Conservation (phyloP, 768 basidiomycete genomes). For the Macrocybe gigantea region DNA sequence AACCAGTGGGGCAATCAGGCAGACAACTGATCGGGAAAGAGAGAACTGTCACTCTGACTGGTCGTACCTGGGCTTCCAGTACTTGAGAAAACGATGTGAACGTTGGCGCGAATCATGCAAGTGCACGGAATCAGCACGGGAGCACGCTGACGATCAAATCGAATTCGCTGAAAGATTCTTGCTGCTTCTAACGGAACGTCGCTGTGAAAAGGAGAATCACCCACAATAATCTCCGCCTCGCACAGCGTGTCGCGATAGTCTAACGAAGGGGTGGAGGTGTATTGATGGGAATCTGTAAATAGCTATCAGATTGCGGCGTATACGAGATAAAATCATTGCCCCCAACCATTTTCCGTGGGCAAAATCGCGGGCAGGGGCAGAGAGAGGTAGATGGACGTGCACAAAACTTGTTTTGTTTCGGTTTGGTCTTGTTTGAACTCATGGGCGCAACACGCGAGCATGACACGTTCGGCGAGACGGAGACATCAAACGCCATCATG, state of each 20-base stretch:
- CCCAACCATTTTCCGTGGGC: too few species aligned
- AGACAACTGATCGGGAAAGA: conserved; percentile 8
- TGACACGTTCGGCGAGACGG: background rate
- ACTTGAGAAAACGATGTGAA: background rate
- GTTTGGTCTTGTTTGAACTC: conserved; percentile 9
- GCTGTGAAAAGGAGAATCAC: background rate
- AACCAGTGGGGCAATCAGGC: conserved; percentile 11
- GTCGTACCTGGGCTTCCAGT: conserved; percentile 14
- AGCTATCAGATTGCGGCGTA: too few species aligned
- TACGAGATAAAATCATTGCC: too few species aligned
- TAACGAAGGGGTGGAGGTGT: too few species aligned
- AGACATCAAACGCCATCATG: background rate
- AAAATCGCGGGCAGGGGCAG: too few species aligned
- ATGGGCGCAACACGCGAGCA: background rate
- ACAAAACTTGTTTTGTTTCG: background rate
- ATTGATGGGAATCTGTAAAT: too few species aligned
- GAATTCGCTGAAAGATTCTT: too few species aligned
- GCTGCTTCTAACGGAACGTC: background rate
- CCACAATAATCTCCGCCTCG: conserved; percentile 12
- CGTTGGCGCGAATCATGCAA: background rate
- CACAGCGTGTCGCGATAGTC: too few species aligned
- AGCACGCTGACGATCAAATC: too few species aligned
- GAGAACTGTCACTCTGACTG: conserved; percentile 9
- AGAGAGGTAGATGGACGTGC: background rate
- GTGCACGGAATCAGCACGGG: too few species aligned